Percentiles rank a stretch among this genome's conserved stretches.
phyloP scores from a whole-genome alignment of 805 yeast genomes.

The Lipomyces yamanashiensis region DNA sequence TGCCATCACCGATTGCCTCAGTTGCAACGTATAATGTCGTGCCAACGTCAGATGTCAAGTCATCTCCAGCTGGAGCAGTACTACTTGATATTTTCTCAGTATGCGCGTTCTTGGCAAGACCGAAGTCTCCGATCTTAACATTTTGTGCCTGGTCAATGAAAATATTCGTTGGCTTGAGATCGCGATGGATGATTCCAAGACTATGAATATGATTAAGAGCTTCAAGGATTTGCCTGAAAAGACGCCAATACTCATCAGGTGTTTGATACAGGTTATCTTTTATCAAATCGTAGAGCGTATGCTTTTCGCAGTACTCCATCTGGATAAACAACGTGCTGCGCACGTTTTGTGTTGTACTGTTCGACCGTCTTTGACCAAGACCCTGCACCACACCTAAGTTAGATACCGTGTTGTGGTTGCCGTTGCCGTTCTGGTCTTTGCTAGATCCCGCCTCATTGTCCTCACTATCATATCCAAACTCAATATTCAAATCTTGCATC shows the following conservation, averaged over 20 bases:
- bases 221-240: conserved; percentile 83
- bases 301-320: conserved; percentile 98
- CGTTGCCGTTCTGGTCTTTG: conserved; percentile 12
- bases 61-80: conserved; percentile 42
- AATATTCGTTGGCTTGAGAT: conserved; percentile 92
- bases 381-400: not conserved
- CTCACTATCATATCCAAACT: conserved; percentile 43
- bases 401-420: conserved; percentile 7
- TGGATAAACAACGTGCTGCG: conserved; percentile 78
- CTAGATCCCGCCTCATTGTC: conserved; percentile 18
- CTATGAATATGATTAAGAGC: conserved; percentile 90
- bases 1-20: conserved; percentile 72
- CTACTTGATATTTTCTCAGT: conserved; percentile 34
- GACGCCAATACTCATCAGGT: conserved; percentile 85
- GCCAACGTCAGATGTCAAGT: conserved; percentile 89
- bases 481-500: conserved; percentile 40
- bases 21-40: conserved; percentile 91
- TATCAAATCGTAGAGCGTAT: conserved; percentile 82
- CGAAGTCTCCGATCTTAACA: conserved; percentile 95
- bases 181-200: conserved; percentile 94
- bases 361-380: not conserved
- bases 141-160: conserved; percentile 89
- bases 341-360: conserved; percentile 1
- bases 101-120: conserved; percentile 90
- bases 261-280: conserved; percentile 72